phyloP scores from a whole-genome alignment of 1,284 basidiomycete species.

The Cutaneotrichosporon cutaneum region DNA sequence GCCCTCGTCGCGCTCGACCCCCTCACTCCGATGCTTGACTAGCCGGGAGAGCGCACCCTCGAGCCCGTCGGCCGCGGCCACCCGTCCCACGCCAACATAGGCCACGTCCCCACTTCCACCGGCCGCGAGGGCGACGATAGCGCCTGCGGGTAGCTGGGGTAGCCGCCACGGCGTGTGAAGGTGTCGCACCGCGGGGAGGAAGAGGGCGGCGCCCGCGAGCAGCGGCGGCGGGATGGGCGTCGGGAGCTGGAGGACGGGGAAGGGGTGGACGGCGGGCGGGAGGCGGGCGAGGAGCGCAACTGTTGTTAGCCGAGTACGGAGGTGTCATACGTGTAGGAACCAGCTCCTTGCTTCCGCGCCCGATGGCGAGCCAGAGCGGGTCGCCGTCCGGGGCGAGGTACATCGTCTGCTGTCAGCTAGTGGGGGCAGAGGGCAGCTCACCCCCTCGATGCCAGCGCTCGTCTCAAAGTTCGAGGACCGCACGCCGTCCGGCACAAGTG shows the following conservation, averaged over 20 bases:
- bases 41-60: constrained; percentile 39
- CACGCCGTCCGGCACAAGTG: constrained; percentile 49
- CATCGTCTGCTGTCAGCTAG: constrained; percentile 43
- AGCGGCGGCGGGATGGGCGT: constrained; percentile 48
- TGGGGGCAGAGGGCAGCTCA: constrained; percentile 21
- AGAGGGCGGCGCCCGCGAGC: constrained; percentile 57
- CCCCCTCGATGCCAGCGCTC: constrained; percentile 46
- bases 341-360: constrained; percentile 58
- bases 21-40: constrained; percentile 28
- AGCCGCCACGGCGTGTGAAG: constrained; percentile 40
- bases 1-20: constrained; percentile 44
- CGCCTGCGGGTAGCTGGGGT: constrained; percentile 42
- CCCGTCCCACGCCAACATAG: constrained; percentile 46
- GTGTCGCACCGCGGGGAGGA: constrained; percentile 49
- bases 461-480: constrained; percentile 43
- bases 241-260: constrained; percentile 46
- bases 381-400: constrained; percentile 67
- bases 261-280: constrained; percentile 24
- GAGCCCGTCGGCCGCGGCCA: constrained; percentile 44
- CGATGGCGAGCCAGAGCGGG: constrained; percentile 77
- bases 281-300: constrained; percentile 36
- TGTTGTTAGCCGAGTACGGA: constrained; percentile 35
- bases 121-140: constrained; percentile 40
- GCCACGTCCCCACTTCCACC: constrained; percentile 28
- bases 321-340: constrained; percentile 64